A percentile compares a stretch with the other conserved stretches of the same genome.
These are phyloP conservation scores for Nicotiana obtusifolia DNA, from an alignment of 257 asterid species.

Conservation along the genomic window DNA sequence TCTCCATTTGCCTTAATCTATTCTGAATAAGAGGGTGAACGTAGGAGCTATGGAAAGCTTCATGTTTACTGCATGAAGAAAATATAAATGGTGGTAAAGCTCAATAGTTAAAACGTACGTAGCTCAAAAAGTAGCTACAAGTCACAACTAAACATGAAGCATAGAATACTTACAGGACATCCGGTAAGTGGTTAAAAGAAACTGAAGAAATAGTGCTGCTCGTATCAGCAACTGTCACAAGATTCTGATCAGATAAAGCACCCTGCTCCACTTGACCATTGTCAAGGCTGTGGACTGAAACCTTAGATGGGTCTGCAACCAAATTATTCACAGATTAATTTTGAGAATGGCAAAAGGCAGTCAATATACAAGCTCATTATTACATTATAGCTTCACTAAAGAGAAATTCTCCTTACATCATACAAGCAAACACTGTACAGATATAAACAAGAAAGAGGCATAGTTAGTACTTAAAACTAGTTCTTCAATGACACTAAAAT, in stretches of 20 bases:
- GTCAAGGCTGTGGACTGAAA: constrained; percentile 26
- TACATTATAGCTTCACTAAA: not conserved
- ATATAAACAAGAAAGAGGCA: not conserved
- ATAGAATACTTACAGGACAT: constrained; percentile 43
- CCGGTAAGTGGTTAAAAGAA: constrained; percentile 14
- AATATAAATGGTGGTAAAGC: constrained; percentile 9
- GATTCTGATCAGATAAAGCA: constrained; percentile 30
- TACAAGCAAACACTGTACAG: not conserved
- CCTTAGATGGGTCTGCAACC: constrained; percentile 39
- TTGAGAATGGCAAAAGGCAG: not conserved
- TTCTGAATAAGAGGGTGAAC: constrained; percentile 59
- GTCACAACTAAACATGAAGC: not conserved
- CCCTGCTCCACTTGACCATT: constrained; percentile 35
- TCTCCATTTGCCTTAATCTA: constrained; percentile 44
- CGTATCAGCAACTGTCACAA: constrained; percentile 10
- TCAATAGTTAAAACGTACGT: constrained; percentile 6
- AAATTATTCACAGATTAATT: not conserved
- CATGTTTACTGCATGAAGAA: constrained; percentile 45
- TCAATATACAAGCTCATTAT: not conserved
- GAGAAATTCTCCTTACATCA: not conserved
- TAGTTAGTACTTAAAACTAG: not conserved
- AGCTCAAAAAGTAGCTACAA: not conserved
- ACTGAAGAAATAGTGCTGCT: constrained; percentile 13
- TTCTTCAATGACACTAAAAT: not conserved
- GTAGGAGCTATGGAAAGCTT: constrained; percentile 33